Conservation (phyloP, 805 yeast species). For the Cephaloascus fragrans region DNA sequence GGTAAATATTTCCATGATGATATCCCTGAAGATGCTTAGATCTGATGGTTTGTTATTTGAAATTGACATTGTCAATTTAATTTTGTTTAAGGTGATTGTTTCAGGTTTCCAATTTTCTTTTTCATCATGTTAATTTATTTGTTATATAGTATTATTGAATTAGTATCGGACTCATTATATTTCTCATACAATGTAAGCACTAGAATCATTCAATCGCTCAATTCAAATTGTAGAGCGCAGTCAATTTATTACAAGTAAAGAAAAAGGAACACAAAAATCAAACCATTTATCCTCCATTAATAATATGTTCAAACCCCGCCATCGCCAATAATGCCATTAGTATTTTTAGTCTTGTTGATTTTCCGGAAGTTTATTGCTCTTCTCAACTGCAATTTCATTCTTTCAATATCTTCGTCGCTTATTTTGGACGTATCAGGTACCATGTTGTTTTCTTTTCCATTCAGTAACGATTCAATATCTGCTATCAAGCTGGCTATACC, state of each 20-base stretch:
- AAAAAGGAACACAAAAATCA: too few relatives aligned
- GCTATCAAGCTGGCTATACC: slow-evolving; percentile 18
- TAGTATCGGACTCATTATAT: too few relatives aligned
- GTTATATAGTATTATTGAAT: background rate
- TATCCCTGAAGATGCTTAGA: slow-evolving; percentile 64
- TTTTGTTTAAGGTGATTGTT: background rate
- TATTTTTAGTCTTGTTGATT: slow-evolving; percentile 1
- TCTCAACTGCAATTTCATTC: slow-evolving; percentile 1
- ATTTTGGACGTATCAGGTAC: background rate
- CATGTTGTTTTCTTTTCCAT: background rate
- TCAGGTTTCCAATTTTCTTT: background rate
- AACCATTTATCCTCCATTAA: too few relatives aligned
- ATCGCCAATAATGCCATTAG: background rate
- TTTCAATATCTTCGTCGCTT: slow-evolving; percentile 9
- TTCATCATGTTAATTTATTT: background rate
- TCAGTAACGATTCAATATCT: slow-evolving; percentile 9
- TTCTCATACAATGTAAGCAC: too few relatives aligned
- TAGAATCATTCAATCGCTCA: too few relatives aligned
- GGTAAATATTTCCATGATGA: slow-evolving; percentile 95
- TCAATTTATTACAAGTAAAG: too few relatives aligned
- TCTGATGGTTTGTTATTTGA: background rate
- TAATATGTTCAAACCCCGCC: too few relatives aligned
- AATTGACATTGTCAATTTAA: background rate
- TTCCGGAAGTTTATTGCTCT: background rate
- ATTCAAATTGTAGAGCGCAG: too few relatives aligned